phyloP scores from a whole-genome alignment of 31 red algal genomes.

The Asparagopsis taxiformis region DNA sequence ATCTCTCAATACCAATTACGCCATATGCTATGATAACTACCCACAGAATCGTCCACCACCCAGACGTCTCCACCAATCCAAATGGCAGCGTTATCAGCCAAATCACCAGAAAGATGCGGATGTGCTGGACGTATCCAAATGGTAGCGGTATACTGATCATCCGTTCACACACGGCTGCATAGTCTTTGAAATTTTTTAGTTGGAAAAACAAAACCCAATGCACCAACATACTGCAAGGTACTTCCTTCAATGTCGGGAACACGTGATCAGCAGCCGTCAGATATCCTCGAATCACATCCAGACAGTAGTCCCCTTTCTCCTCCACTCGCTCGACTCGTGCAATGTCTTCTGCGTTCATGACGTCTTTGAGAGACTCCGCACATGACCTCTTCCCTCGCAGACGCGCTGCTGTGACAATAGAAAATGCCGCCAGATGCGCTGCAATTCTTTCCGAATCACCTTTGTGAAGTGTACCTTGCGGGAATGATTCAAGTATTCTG shows the following conservation, averaged over 20 bases:
- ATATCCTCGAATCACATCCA: too few species aligned
- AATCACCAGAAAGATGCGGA: slow-evolving; percentile 6
- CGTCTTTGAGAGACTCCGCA: not conserved
- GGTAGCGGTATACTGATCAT: not conserved
- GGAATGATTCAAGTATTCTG: not conserved
- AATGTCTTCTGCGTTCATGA: not conserved
- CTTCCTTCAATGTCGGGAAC: not conserved
- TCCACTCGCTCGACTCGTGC: not conserved
- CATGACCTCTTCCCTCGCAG: not conserved
- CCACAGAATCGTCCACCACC: slow-evolving; percentile 9
- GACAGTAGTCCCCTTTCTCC: too few species aligned
- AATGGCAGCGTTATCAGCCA: too few species aligned
- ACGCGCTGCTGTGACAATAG: too few species aligned
- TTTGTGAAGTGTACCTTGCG: too few species aligned
- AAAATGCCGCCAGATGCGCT: too few species aligned
- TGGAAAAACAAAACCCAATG: not conserved
- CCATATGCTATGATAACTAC: slow-evolving; percentile 3
- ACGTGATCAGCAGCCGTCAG: not conserved
- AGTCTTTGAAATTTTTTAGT: not conserved
- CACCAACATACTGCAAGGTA: not conserved
- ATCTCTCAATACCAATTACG: too few species aligned
- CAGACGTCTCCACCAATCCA: too few species aligned
- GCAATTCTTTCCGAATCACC: too few species aligned
- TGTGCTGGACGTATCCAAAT: not conserved
- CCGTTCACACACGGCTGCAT: slow-evolving; percentile 2